Base-by-base conservation (phyloP, 768 basidiomycete species). In the Macrolepiota dolichaula region DNA sequence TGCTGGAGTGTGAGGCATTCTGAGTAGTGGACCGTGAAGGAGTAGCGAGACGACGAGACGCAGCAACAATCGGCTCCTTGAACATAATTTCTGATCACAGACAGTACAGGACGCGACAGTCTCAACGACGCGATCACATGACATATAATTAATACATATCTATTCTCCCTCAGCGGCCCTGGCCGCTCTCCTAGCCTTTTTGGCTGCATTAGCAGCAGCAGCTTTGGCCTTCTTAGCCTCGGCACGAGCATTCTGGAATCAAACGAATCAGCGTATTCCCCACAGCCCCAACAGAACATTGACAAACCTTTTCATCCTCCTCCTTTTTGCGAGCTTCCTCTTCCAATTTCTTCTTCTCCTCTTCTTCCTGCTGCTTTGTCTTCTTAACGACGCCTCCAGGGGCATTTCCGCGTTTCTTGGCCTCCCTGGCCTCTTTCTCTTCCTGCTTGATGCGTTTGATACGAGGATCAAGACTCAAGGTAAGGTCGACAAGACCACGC, bases 371-470 rank as follows among this genome's bases (percentile, higher is more conserved):
- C 61, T 86, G 87, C 64, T 87, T 88, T 51, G 82, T 86, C 62
- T 87, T 87, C 72, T 88, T 88, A 46, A 81, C 78, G 42, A 85
- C 81, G 9, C 74, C 81, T 57, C 80, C 81, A 10, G 79, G 76
- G 32, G 79, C 75, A 12, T 65, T 59, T 72, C 75, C 65, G 73
- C 71, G 76, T 79, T 94, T 95, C 81, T 97, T 98, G 38, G 92
- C 91, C 68, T 95, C 94, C 11, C 94, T 82, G 0, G 92, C 92
- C 63, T 91, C 94, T 74, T 98, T 98, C 76, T 98, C 96, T 71
- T 96, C 86, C 67, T 92, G 91, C 74, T 95, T 96, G 82, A 97
- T 95, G 58, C 93, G 83, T 78, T 94, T 98, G 81, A 99, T 97
- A 64, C 96, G 91, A 25, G 96, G 96, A 73, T 99, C 96, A 59